Percentiles rank a stretch among this genome's conserved stretches.
These are phyloP conservation scores for Phalaenopsis equestris DNA, from an alignment of 106 monocot genomes.

Conservation along the genomic window DNA sequence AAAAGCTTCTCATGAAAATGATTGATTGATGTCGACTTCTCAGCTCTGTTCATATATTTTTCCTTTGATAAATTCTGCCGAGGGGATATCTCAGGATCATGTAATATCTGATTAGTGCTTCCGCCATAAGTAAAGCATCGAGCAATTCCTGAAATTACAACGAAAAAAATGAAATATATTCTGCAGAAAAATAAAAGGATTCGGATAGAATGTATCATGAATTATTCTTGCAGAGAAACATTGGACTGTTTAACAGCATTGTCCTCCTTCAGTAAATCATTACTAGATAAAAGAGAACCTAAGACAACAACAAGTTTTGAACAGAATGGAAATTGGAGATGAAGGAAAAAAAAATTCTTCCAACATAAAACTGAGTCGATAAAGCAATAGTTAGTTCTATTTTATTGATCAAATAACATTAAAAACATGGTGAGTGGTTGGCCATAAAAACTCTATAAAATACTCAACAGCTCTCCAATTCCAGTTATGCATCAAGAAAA, in stretches of 20 bases:
- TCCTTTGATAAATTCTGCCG: constrained; percentile 55
- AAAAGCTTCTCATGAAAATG: constrained; percentile 98
- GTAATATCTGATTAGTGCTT: constrained; percentile 45
- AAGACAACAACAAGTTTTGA: not conserved
- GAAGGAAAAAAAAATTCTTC: not conserved
- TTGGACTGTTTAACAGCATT: no score
- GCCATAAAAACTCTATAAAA: no score
- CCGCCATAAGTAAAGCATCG: constrained; percentile 95
- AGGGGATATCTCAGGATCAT: constrained; percentile 76
- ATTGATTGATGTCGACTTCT: constrained; percentile 76
- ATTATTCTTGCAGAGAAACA: not conserved
- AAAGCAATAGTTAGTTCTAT: not conserved
- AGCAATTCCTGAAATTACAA: constrained; percentile 63
- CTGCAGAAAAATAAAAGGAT: not conserved
- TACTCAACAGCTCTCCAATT: no score
- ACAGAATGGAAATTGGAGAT: not conserved
- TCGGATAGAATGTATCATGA: not conserved
- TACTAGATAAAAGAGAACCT: not conserved
- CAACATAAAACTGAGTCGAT: not conserved
- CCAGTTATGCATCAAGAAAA: no score
- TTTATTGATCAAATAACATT: not conserved
- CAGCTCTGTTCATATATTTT: constrained; percentile 68
- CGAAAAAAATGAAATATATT: not conserved
- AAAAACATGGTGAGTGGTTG: not conserved
- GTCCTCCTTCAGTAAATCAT: no score